Percentiles rank a stretch among this genome's conserved stretches.
Conservation (phyloP, 1,139 yeast species). For the Pneumocystis wakefieldiae region DNA sequence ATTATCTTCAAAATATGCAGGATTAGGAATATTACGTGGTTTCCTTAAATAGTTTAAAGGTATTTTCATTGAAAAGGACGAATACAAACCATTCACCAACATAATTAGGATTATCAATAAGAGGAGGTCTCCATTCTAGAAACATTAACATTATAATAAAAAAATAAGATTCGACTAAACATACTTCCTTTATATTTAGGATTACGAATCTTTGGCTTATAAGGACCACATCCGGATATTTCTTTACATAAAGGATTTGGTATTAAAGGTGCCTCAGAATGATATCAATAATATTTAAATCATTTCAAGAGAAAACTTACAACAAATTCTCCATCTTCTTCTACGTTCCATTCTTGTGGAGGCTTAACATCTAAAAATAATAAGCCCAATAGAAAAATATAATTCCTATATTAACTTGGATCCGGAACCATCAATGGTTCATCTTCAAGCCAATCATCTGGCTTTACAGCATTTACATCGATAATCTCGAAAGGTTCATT, state of each 20-base stretch:
- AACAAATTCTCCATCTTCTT: slow-evolving; percentile 71
- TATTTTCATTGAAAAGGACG: background rate
- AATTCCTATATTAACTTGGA: slow-evolving; percentile 25
- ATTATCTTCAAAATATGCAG: slow-evolving; percentile 45
- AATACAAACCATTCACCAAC: slow-evolving; percentile 49
- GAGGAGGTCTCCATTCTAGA: slow-evolving; percentile 49
- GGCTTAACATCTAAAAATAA: slow-evolving; percentile 29
- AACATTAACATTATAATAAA: background rate
- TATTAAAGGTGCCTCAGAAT: slow-evolving; percentile 38
- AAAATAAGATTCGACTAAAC: background rate
- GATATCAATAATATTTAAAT: background rate
- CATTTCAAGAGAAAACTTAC: background rate
- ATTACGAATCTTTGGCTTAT: slow-evolving; percentile 56
- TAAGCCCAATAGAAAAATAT: background rate
- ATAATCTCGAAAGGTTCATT: slow-evolving; percentile 42
- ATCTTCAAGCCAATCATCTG: slow-evolving; percentile 66
- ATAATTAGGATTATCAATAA: slow-evolving; percentile 56
- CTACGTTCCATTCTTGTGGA: slow-evolving; percentile 77
- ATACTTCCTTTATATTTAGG: slow-evolving; percentile 50
- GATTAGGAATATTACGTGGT: slow-evolving; percentile 55
- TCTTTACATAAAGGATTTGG: slow-evolving; percentile 56
- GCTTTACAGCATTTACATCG: slow-evolving; percentile 53
- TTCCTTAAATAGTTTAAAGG: slow-evolving; percentile 7
- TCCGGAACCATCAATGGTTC: slow-evolving; percentile 45
- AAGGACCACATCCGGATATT: slow-evolving; percentile 59